These are phyloP conservation scores for Decorospora gaudefroyi DNA, from an alignment of 2,329 filamentous ascomycete species.

Conservation along the genomic window DNA sequence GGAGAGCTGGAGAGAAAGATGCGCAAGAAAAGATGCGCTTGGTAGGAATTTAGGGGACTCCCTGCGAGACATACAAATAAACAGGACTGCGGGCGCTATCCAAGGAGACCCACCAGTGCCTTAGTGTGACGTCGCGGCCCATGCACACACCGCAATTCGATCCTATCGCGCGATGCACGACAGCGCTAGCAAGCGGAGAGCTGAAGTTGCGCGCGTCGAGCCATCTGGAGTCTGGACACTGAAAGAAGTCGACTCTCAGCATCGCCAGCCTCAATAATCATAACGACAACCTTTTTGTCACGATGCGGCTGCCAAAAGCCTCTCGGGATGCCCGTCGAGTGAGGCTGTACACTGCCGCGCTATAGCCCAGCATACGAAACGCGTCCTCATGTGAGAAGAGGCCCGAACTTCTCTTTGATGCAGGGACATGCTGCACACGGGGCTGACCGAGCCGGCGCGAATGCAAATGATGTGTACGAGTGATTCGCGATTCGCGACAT, in stretches of 20 bases:
- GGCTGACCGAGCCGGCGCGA: conserved; percentile 12
- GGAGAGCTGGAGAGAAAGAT: conserved; percentile 5
- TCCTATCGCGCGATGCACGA: conserved; percentile 10
- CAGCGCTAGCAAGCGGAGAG: conserved; percentile 13
- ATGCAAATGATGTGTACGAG: no score
- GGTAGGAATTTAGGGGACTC: conserved; percentile 10
- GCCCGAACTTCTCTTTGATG: no score
- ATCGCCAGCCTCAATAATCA: conserved; percentile 20
- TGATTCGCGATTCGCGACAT: conserved; percentile 15
- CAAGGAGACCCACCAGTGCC: conserved; percentile 17
- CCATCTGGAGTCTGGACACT: conserved; percentile 28
- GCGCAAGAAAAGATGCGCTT: conserved; percentile 10
- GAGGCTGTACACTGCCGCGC: conserved; percentile 8
- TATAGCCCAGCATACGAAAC: conserved; percentile 3
- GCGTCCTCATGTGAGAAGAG: conserved; percentile 12
- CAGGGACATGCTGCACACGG: conserved; percentile 7
- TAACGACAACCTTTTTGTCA: conserved; percentile 4
- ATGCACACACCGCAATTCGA: conserved; percentile 24
- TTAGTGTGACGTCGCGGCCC: conserved; percentile 23
- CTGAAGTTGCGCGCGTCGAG: conserved; percentile 7
- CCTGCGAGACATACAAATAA: conserved; percentile 22
- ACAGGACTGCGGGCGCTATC: conserved; percentile 24
- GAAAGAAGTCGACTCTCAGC: conserved; percentile 6
- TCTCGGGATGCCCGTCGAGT: conserved; percentile 14
- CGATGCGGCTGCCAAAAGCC: conserved; percentile 5